phyloP scores from a whole-genome alignment of 805 yeast species.

The Kodamaea kaohsiungensis region DNA sequence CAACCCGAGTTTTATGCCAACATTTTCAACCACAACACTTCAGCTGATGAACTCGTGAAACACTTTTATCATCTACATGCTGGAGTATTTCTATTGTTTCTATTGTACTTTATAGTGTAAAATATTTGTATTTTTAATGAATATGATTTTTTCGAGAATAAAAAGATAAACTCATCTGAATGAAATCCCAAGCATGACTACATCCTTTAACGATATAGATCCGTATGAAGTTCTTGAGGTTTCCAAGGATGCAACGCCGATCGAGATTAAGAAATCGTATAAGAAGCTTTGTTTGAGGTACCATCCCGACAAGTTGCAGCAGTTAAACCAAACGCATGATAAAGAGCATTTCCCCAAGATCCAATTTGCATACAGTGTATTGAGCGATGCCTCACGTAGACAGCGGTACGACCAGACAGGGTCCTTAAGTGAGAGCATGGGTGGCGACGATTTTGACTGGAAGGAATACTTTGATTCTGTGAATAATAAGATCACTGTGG shows the following conservation, averaged over 20 bases:
- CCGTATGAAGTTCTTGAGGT: slow-evolving; percentile 61
- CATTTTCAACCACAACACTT: no score
- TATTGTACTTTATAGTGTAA: slow-evolving; percentile 7
- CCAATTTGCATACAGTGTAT: slow-evolving; percentile 72
- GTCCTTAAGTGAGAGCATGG: slow-evolving; percentile 39
- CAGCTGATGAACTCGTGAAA: no score
- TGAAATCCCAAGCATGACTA: slow-evolving; percentile 2
- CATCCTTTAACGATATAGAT: slow-evolving; percentile 51
- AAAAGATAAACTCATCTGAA: neutral
- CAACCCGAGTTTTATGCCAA: neutral
- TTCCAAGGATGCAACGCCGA: slow-evolving; percentile 38
- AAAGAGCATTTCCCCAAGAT: slow-evolving; percentile 57
- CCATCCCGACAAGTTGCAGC: slow-evolving; percentile 33
- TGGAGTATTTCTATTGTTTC: neutral
- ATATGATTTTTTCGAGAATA: slow-evolving; percentile 1
- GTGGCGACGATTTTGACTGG: slow-evolving; percentile 54
- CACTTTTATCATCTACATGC: no score
- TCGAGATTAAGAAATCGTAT: slow-evolving; percentile 59
- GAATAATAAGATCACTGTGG: slow-evolving; percentile 56
- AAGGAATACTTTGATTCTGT: slow-evolving; percentile 51
- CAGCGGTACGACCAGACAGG: slow-evolving; percentile 72
- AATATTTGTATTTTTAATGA: slow-evolving; percentile 2
- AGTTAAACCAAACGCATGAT: slow-evolving; percentile 16
- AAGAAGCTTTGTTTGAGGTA: slow-evolving; percentile 24
- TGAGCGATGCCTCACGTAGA: slow-evolving; percentile 59